These are phyloP conservation scores for Ogataea wickerhamii DNA, from an alignment of 805 yeast species.

Conservation along the genomic window DNA sequence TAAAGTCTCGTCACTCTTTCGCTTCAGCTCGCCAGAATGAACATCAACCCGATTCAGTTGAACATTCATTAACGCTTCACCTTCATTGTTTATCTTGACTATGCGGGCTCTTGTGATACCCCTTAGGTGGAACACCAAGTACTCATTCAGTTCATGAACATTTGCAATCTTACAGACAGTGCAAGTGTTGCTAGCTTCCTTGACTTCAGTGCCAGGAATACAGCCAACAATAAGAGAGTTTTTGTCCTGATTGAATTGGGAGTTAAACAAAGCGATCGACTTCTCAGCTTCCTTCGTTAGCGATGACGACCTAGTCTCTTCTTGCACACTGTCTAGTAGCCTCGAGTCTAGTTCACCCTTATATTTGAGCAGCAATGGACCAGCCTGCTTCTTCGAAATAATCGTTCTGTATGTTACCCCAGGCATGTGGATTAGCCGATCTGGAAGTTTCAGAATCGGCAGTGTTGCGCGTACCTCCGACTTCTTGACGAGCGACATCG, in stretches of 20 bases:
- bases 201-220: slow-evolving; percentile 21
- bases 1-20: slow-evolving; percentile 3
- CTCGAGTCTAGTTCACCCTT: neutral
- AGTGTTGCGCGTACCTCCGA: slow-evolving; percentile 12
- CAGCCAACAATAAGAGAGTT: slow-evolving; percentile 24
- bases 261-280: slow-evolving; percentile 7
- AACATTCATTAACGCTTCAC: slow-evolving; percentile 9
- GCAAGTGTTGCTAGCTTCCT: slow-evolving; percentile 20
- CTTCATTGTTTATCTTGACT: neutral
- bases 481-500: slow-evolving; percentile 3
- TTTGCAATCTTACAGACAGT: slow-evolving; percentile 48
- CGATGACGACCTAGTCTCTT: neutral
- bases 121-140: slow-evolving; percentile 44
- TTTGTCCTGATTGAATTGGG: slow-evolving; percentile 4
- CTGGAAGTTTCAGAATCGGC: slow-evolving; percentile 21
- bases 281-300: slow-evolving; percentile 9
- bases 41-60: slow-evolving; percentile 2
- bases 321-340: slow-evolving; percentile 2
- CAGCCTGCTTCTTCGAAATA: slow-evolving; percentile 44
- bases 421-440: slow-evolving; percentile 48
- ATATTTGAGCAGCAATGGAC: slow-evolving; percentile 37
- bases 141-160: slow-evolving; percentile 40
- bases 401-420: slow-evolving; percentile 61
- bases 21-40: neutral
- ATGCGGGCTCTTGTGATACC: slow-evolving; percentile 45